Base-by-base conservation (phyloP, 2,329 filamentous ascomycete genomes). In the Colletotrichum paranaense region DNA sequence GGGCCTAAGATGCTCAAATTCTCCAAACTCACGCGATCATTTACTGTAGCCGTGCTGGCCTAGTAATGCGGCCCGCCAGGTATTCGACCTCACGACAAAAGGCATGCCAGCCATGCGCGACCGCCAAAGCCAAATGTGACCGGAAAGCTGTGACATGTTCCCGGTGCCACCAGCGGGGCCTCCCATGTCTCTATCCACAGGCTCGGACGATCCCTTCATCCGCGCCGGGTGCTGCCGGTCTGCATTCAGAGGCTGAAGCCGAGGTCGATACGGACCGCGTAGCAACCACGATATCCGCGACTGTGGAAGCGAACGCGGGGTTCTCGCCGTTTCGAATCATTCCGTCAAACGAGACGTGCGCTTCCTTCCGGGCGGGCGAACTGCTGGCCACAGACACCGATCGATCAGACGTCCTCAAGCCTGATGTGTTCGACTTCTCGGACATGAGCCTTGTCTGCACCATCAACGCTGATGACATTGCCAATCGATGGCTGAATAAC, bases 401-500 rank as follows among this genome's bases (percentile, higher is more conserved):
- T 49, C 42, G 4, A 22, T 8, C 6, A 19, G 14, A 24, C 8
- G 26, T 30, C 42, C 11, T 5, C 14, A 22, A 32, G 55, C 63
- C 57, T 24, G 67, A 68, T 7, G 24, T 26, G n/a, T 76, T 82
- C 28, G 76, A 84, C 59, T 86, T 86, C 64, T 77, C 79, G 5
- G 49, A 67, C 14, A 68, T 82, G 2, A 79, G 83, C 14, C 80
- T 89, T 7, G 70, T 83, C 0, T 87, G 86, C 68, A 84, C 85
- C 2, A 86, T 88, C 74, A 82, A 87, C 59, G 83, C 82, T 0
- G 83, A 86, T 28, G 82, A 83, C 19, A 87, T 88, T 62, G 82
- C 80, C 14, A 87, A 85, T 53, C 86, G 86, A 12, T 89, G 86
- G 87, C 77, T 88, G 30, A 83, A 86, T 38, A 78, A 83, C 1